Evolutionary conservation across 2,329 filamentous ascomycete species (phyloP).

Genomic region (Fusarium humuli): DNA sequence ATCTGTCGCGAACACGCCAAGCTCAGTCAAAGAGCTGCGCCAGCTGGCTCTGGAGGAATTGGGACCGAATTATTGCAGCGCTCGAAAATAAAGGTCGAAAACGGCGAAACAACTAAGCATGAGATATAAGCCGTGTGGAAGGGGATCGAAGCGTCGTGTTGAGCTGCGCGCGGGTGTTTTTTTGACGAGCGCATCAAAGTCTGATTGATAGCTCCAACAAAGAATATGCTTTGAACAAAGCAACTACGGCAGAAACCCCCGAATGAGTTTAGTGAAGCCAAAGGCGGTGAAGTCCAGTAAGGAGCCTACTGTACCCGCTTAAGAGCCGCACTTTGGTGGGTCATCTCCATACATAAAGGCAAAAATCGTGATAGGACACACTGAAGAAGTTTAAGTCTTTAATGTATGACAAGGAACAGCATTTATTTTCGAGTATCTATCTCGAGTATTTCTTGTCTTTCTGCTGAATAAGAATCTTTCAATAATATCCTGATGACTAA

Average conservation of each 20-base stretch:
- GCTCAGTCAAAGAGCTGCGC: conserved; percentile 29
- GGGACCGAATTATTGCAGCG: conserved; percentile 11
- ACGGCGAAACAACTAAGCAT: conserved; percentile 3
- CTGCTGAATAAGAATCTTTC: background rate
- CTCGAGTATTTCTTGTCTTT: background rate
- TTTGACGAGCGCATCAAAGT: conserved; percentile 30
- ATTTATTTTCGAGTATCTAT: background rate
- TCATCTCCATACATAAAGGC: background rate
- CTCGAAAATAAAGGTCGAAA: background rate
- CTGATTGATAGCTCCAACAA: conserved; percentile 42
- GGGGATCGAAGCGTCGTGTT: conserved; percentile 21
- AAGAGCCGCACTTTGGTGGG: conserved; percentile 28
- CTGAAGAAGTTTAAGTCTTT: background rate
- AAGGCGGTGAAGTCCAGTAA: conserved; percentile 24
- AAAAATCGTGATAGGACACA: background rate
- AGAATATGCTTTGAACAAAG: conserved; percentile 37
- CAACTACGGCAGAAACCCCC: conserved; percentile 30
- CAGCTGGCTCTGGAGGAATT: conserved; percentile 20
- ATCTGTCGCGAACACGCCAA: conserved; percentile 37
- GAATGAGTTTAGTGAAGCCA: conserved; percentile 12
- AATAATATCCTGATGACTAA: background rate
- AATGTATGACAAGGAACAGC: background rate
- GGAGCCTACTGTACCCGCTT: background rate
- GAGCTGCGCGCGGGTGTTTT: conserved; percentile 33
- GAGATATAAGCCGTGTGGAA: background rate